phyloP scores from a whole-genome alignment of 2,329 filamentous ascomycete genomes.

The Aspergillus brunneoviolaceus region DNA sequence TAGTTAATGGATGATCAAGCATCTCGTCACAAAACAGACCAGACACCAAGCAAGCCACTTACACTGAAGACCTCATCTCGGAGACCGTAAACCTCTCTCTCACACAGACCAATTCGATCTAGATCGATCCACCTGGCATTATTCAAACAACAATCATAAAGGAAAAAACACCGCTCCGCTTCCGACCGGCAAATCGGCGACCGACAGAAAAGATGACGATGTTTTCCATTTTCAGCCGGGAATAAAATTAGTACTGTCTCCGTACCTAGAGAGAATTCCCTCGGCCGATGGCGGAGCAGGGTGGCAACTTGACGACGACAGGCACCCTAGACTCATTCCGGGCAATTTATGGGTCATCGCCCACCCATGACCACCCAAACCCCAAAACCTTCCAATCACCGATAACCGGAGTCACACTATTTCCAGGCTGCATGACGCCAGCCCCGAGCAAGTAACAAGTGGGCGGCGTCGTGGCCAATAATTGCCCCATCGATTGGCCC shows the following conservation, averaged over 20 bases:
- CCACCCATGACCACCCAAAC: no score
- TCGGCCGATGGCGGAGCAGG: constrained; percentile 26
- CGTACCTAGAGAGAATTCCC: background rate
- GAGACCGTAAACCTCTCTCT: background rate
- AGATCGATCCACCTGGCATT: background rate
- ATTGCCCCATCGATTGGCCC: constrained; percentile 19
- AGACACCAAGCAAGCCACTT: background rate
- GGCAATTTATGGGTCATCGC: constrained; percentile 12
- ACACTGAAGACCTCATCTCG: background rate
- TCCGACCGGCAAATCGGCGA: no score
- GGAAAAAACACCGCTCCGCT: no score
- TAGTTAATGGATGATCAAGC: no score
- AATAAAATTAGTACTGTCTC: background rate
- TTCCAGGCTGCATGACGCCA: constrained; percentile 37
- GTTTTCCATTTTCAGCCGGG: constrained; percentile 9
- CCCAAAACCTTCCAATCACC: constrained; percentile 21
- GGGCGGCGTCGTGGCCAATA: constrained; percentile 26
- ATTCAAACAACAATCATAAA: no score
- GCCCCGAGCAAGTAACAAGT: constrained; percentile 22
- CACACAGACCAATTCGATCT: background rate
- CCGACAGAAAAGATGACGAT: background rate
- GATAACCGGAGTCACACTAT: constrained; percentile 25
- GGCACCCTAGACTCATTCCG: constrained; percentile 26
- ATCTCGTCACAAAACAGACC: background rate
- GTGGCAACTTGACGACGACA: constrained; percentile 19